phyloP scores from a whole-genome alignment of 805 yeast genomes.

The Clavispora fructus region DNA sequence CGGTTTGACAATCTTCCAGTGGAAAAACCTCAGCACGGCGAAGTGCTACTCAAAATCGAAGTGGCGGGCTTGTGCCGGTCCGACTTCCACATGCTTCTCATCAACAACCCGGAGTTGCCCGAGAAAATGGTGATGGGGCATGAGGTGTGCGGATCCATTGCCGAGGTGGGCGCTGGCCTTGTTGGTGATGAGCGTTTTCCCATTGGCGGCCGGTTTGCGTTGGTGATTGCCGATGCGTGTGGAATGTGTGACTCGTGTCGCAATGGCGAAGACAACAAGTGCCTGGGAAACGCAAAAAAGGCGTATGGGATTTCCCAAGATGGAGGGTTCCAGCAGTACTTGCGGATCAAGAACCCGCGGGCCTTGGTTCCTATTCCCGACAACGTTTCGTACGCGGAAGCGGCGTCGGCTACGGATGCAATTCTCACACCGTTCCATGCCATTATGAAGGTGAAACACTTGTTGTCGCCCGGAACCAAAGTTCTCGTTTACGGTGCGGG shows the following conservation, averaged over 20 bases:
- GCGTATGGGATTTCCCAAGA: conserved; percentile 34
- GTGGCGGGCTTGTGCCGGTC: conserved; percentile 42
- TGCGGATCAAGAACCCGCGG: conserved; percentile 31
- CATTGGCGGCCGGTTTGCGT: conserved; percentile 26
- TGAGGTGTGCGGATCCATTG: conserved; percentile 38
- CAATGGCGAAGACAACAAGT: conserved; percentile 28
- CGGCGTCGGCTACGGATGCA: conserved; percentile 40
- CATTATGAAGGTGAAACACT: conserved; percentile 27
- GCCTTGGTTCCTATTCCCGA: conserved; percentile 37
- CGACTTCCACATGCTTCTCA: conserved; percentile 33
- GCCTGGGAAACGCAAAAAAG: conserved; percentile 11
- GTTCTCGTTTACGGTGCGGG: conserved; percentile 38
- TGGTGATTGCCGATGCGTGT: conserved; percentile 28
- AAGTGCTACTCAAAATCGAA: conserved; percentile 35
- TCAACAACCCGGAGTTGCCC: conserved; percentile 15
- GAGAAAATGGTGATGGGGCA: conserved; percentile 40
- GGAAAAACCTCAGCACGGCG: conserved; percentile 21
- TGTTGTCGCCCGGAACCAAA: conserved; percentile 28
- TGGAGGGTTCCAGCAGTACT: conserved; percentile 40
- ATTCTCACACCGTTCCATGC: conserved; percentile 41
- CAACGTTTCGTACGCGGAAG: conserved; percentile 31
- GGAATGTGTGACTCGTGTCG: conserved; percentile 33
- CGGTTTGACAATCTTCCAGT: conserved; percentile 27
- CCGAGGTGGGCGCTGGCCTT: conserved; percentile 20
- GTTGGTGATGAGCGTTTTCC: conserved; percentile 18